Conservation (phyloP, 768 basidiomycete genomes). For the Termitomyces sp. region DNA sequence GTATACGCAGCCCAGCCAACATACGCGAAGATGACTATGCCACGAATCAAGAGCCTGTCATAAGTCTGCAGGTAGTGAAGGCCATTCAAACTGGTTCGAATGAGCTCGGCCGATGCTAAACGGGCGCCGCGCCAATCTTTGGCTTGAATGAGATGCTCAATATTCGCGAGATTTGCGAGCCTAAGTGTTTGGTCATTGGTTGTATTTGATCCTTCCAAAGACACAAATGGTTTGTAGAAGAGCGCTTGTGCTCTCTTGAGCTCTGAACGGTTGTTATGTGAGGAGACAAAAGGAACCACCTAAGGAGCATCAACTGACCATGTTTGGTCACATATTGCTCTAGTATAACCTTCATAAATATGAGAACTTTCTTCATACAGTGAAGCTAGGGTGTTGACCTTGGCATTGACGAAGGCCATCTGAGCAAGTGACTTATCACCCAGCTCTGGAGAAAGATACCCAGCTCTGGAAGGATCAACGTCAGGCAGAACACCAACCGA, state of each 20-base stretch:
- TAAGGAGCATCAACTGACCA: slow-evolving; percentile 35
- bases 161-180: slow-evolving; percentile 26
- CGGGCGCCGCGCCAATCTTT: slow-evolving; percentile 46
- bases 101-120: slow-evolving; percentile 41
- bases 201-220: slow-evolving; percentile 30
- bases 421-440: slow-evolving; percentile 48
- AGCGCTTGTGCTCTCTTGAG: slow-evolving; percentile 53
- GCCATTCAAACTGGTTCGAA: slow-evolving; percentile 49
- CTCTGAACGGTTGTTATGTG: slow-evolving; percentile 29
- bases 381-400: slow-evolving; percentile 26
- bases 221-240: slow-evolving; percentile 56
- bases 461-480: slow-evolving; percentile 51
- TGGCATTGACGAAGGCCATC: slow-evolving; percentile 59
- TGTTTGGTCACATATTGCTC: slow-evolving; percentile 79
- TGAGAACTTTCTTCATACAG: not conserved
- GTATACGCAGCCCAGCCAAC: slow-evolving; percentile 72
- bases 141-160: slow-evolving; percentile 39
- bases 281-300: not conserved
- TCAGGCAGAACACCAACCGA: slow-evolving; percentile 80
- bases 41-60: slow-evolving; percentile 66
- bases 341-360: slow-evolving; percentile 45
- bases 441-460: slow-evolving; percentile 43
- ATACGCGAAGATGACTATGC: slow-evolving; percentile 68
- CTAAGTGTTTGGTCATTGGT: slow-evolving; percentile 25
- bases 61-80: slow-evolving; percentile 82